Conservation (phyloP, 495 filamentous ascomycete species). For the Penicillium paxilli region DNA sequence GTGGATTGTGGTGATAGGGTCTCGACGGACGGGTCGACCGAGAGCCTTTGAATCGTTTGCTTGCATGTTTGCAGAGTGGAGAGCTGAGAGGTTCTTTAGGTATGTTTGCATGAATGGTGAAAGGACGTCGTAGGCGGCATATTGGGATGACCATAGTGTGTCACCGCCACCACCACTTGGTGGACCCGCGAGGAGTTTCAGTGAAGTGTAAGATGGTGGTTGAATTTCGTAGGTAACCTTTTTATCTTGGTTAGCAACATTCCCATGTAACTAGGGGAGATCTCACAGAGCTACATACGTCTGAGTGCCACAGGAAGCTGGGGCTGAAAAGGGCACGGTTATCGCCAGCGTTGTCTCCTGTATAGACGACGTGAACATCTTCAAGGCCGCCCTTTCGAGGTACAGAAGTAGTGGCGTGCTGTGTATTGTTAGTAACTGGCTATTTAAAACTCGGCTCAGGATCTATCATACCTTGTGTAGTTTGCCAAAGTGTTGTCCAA, state of each 20-base stretch:
- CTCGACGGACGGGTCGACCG: conserved; percentile 65
- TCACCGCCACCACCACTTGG: conserved; percentile 70
- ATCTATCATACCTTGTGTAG: conserved; percentile 54
- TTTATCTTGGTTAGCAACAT: conserved; percentile 18
- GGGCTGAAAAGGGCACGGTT: conserved; percentile 52
- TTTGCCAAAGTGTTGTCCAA: conserved; percentile 66
- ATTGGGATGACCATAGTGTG: conserved; percentile 73
- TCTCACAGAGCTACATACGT: conserved; percentile 41
- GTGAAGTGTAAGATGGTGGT: conserved; percentile 73
- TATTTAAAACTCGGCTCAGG: background rate
- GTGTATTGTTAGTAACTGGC: background rate
- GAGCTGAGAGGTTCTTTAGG: conserved; percentile 67
- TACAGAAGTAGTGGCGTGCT: conserved; percentile 59
- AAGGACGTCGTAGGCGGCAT: conserved; percentile 69
- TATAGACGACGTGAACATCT: conserved; percentile 70
- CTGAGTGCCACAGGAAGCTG: conserved; percentile 63
- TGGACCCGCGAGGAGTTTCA: conserved; percentile 69
- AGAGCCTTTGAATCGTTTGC: conserved; percentile 61
- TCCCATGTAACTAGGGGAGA: background rate
- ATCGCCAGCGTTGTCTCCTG: conserved; percentile 61
- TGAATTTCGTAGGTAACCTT: conserved; percentile 74
- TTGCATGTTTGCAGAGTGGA: conserved; percentile 72
- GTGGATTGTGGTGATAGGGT: conserved; percentile 65
- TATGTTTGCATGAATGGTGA: conserved; percentile 69
- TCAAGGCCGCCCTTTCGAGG: conserved; percentile 60